These are phyloP conservation scores for Ascobolus immersus DNA, from an alignment of 495 filamentous ascomycete genomes.

Conservation along the genomic window DNA sequence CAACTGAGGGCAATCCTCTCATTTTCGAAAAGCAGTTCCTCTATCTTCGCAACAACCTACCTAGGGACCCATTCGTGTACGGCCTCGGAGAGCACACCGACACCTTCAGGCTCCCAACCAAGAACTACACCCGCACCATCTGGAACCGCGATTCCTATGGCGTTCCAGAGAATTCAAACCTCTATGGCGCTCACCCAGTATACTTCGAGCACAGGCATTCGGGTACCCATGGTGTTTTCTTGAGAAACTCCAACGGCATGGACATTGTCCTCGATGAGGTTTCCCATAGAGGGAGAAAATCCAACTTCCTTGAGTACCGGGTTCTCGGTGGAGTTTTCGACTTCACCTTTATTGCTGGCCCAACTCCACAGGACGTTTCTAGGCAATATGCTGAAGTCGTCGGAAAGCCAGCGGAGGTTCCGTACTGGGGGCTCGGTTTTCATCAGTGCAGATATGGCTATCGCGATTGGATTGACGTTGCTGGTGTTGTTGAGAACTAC, in stretches of 20 bases:
- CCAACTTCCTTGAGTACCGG: constrained; percentile 53
- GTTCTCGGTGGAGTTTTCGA: constrained; percentile 57
- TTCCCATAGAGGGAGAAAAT: no score
- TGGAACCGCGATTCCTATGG: constrained; percentile 55
- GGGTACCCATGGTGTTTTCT: constrained; percentile 59
- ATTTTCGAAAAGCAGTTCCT: constrained; percentile 64
- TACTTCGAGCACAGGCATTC: constrained; percentile 53
- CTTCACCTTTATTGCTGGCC: constrained; percentile 61
- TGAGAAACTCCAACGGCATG: constrained; percentile 68
- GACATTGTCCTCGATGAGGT: constrained; percentile 64
- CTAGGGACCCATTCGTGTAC: constrained; percentile 43
- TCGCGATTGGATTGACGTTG: constrained; percentile 47
- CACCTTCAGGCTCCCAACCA: constrained; percentile 40
- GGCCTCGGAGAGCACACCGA: constrained; percentile 64
- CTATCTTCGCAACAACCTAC: constrained; percentile 41
- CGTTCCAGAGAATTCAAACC: constrained; percentile 40
- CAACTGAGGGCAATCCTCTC: constrained; percentile 40
- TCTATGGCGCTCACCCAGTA: constrained; percentile 64
- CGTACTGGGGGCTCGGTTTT: constrained; percentile 65
- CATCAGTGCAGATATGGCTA: constrained; percentile 72
- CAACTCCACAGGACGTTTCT: constrained; percentile 42
- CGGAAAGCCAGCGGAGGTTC: constrained; percentile 48
- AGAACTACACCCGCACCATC: constrained; percentile 51
- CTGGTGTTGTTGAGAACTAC: constrained; percentile 62
- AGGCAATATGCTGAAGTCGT: constrained; percentile 48